Conservation (phyloP, 768 basidiomycete genomes). For the Stropharia rugosoannulata region DNA sequence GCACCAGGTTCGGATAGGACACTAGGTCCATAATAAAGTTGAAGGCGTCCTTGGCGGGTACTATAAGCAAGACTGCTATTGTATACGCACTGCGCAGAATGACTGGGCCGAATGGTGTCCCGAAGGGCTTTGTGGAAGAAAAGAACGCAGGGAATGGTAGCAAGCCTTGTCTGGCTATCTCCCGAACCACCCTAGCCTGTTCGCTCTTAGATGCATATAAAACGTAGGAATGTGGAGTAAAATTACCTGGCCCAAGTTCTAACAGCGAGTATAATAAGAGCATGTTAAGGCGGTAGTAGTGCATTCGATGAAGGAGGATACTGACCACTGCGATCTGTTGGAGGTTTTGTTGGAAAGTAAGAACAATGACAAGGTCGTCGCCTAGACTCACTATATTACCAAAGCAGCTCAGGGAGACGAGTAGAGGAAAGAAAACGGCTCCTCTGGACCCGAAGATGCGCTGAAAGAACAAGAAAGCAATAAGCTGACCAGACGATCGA, state of each 20-base stretch:
- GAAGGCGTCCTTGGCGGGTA: slow-evolving; percentile 35
- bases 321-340: slow-evolving; percentile 29
- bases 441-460: slow-evolving; percentile 28
- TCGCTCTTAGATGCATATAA: not conserved
- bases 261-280: not conserved
- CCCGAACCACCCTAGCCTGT: slow-evolving; percentile 45
- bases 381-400: slow-evolving; percentile 32
- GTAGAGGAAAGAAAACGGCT: slow-evolving; percentile 26
- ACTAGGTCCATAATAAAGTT: slow-evolving; percentile 38
- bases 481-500: slow-evolving; percentile 28
- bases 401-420: slow-evolving; percentile 34
- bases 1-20: slow-evolving; percentile 37
- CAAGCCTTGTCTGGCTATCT: slow-evolving; percentile 52
- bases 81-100: slow-evolving; percentile 38
- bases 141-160: slow-evolving; percentile 49
- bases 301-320: not conserved
- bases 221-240: not conserved
- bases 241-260: slow-evolving; percentile 28
- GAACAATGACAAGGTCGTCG: not conserved
- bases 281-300: not conserved
- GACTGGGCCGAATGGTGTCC: slow-evolving; percentile 45
- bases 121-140: slow-evolving; percentile 46
- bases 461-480: slow-evolving; percentile 34
- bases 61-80: slow-evolving; percentile 37
- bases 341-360: not conserved